A percentile compares a stretch with the other conserved stretches of the same genome.
Conservation (phyloP, 371 early-diverging fungal species). For the Catenaria anguillulae region DNA sequence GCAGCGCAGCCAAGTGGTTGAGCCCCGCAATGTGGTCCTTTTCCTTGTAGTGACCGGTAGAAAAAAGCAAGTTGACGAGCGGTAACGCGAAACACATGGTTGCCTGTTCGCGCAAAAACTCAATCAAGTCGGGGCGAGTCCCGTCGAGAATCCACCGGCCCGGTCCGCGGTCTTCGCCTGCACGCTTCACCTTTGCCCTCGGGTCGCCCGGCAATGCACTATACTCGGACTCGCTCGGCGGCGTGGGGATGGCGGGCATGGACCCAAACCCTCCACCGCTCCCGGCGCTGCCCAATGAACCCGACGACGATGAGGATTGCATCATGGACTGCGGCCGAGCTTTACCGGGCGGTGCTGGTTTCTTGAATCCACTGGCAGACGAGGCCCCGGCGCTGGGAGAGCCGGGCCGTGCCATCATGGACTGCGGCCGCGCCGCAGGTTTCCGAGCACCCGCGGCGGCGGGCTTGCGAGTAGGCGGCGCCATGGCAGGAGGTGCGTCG, state of each 20-base stretch:
- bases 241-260: conserved; percentile 11
- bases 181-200: conserved; percentile 22
- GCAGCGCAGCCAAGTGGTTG: conserved; percentile 31
- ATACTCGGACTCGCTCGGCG: conserved; percentile 10
- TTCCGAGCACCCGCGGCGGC: too few relatives aligned
- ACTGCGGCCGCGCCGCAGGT: not conserved
- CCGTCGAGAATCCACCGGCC: conserved; percentile 58
- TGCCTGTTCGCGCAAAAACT: conserved; percentile 40
- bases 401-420: not conserved
- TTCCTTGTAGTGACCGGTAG: conserved; percentile 66
- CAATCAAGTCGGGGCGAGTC: conserved; percentile 53
- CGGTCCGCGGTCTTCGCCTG: conserved; percentile 46
- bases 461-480: not conserved
- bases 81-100: conserved; percentile 39
- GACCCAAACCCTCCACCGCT: not conserved
- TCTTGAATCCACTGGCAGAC: too few relatives aligned
- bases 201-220: not conserved
- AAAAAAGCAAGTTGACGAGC: conserved; percentile 48
- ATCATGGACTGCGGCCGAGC: not conserved
- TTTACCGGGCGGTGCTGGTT: too few relatives aligned
- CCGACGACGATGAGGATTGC: not conserved
- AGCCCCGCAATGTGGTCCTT: conserved; percentile 51
- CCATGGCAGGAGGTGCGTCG: too few relatives aligned
- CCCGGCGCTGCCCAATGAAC: not conserved
- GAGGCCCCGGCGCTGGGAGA: not conserved